These are phyloP conservation scores for Botryotinia calthae DNA, from an alignment of 2,329 filamentous ascomycete genomes.

Conservation along the genomic window DNA sequence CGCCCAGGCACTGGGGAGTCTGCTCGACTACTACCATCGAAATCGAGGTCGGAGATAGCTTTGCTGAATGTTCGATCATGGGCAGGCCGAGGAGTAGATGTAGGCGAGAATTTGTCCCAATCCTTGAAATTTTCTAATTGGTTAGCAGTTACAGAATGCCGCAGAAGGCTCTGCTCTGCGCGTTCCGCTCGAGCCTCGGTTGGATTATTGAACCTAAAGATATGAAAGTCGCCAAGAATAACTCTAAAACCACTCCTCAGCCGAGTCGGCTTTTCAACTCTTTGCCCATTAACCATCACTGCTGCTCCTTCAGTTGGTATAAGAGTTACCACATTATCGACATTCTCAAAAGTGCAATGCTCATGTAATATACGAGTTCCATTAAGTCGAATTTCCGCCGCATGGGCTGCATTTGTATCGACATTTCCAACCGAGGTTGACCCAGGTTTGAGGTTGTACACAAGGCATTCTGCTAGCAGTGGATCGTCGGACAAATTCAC, in stretches of 20 bases:
- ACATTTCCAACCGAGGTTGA: constrained; percentile 93
- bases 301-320: constrained; percentile 87
- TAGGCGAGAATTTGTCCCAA: constrained; percentile 57
- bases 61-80: constrained; percentile 83
- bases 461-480: constrained; percentile 87
- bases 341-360: constrained; percentile 91
- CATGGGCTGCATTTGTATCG: constrained; percentile 70
- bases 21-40: constrained; percentile 63
- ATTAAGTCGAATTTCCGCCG: constrained; percentile 88
- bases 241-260: constrained; percentile 91
- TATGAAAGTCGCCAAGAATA: constrained; percentile 96
- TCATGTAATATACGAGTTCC: constrained; percentile 89
- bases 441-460: constrained; percentile 97
- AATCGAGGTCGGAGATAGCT: constrained; percentile 72
- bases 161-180: constrained; percentile 80
- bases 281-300: constrained; percentile 95
- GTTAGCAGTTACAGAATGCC: constrained; percentile 71
- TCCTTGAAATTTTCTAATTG: constrained; percentile 56
- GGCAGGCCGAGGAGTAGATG: constrained; percentile 57
- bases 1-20: constrained; percentile 73
- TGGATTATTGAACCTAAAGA: constrained; percentile 97
- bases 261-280: constrained; percentile 80
- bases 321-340: constrained; percentile 89
- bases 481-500: constrained; percentile 97
- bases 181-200: constrained; percentile 92